Conservation (phyloP, 768 basidiomycete species). For the Lactifluus subvellereus region DNA sequence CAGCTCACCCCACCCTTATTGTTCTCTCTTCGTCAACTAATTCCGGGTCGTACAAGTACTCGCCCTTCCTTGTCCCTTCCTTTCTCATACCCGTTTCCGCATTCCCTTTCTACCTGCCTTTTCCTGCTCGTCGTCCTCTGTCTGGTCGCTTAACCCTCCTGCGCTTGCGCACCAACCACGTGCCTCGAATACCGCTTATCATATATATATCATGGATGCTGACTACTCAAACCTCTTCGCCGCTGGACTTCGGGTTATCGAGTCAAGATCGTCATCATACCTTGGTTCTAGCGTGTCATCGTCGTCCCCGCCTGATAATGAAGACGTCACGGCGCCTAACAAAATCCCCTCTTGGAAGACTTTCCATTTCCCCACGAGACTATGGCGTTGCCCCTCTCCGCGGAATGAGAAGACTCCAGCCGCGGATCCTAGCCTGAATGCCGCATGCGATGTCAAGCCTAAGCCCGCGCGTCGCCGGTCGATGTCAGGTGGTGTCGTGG, state of each 20-base stretch:
- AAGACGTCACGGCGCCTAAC: background rate
- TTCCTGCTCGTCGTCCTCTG: background rate
- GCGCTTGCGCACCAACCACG: background rate
- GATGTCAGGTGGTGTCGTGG: background rate
- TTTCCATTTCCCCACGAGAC: conserved; percentile 8
- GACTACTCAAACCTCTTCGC: conserved; percentile 24
- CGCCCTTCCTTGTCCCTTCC: conserved; percentile 10
- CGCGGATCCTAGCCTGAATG: background rate
- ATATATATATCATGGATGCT: conserved; percentile 5
- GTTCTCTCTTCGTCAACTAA: conserved; percentile 5
- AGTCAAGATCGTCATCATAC: background rate
- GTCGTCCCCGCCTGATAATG: background rate
- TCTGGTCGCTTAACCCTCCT: background rate
- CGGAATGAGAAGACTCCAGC: background rate
- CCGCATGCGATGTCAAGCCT: background rate
- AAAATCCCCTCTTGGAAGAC: background rate
- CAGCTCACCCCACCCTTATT: conserved; percentile 1
- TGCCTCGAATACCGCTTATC: background rate
- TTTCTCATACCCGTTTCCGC: conserved; percentile 5
- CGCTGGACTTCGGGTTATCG: conserved; percentile 21
- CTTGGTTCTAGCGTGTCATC: background rate
- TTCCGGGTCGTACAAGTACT: conserved; percentile 18
- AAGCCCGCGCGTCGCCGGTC: background rate
- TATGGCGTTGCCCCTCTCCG: background rate
- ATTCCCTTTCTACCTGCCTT: conserved; percentile 12